Conservation (phyloP, 225 moss, liverwort and hornwort genomes). For the Pleurozium schreberi region DNA sequence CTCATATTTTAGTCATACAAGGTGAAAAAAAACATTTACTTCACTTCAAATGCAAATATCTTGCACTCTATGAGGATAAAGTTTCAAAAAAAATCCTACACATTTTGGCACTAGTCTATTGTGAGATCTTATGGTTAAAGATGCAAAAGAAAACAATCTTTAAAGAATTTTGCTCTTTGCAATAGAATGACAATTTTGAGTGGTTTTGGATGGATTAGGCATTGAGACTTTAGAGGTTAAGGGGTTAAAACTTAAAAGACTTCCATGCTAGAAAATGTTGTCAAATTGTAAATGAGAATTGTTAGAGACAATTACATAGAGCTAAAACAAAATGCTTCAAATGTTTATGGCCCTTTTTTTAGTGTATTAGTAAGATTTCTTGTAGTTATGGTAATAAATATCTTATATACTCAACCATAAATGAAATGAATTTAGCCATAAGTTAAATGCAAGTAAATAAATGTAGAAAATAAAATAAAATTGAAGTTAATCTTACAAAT, state of each 20-base stretch:
- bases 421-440: too few species aligned
- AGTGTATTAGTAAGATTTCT: not conserved
- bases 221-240: fast-evolving
- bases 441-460: not conserved
- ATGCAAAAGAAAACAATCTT: not conserved
- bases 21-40: not conserved
- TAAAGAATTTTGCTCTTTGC: not conserved
- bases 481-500: not conserved
- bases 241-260: not conserved
- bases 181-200: not conserved
- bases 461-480: not conserved
- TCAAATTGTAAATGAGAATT: not conserved
- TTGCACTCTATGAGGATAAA: not conserved
- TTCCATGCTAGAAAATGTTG: not conserved
- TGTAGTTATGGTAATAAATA: not conserved
- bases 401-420: not conserved
- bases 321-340: not conserved
- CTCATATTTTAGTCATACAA: not conserved
- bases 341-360: not conserved
- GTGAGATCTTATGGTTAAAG: fast-evolving
- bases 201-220: not conserved
- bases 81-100: not conserved
- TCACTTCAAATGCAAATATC: not conserved
- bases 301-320: not conserved
- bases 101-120: too few species aligned